phyloP scores from a whole-genome alignment of 139 green algal species.

The Tetraselmis striata region DNA sequence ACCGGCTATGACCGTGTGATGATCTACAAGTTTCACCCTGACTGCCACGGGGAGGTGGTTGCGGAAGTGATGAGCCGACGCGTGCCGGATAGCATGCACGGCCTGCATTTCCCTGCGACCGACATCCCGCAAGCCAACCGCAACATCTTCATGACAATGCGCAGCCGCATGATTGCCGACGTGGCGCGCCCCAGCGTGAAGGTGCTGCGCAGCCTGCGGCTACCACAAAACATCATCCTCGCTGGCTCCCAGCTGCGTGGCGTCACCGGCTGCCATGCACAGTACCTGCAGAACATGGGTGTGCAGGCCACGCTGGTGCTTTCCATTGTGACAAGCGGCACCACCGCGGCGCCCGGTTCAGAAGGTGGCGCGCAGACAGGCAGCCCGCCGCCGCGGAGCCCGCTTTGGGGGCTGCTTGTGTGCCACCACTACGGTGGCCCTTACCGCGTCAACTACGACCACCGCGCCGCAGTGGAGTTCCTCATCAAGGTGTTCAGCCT shows the following conservation, averaged over 20 bases:
- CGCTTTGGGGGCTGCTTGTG: constrained; percentile 2
- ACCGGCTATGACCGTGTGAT: constrained; percentile 38
- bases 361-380: too few species aligned
- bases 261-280: constrained; percentile 26
- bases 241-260: neutral
- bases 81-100: constrained; percentile 25
- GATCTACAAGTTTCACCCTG: constrained; percentile 38
- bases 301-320: constrained; percentile 31
- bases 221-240: neutral
- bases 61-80: constrained; percentile 20
- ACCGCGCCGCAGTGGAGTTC: neutral
- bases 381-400: neutral
- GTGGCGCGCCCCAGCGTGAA: neutral
- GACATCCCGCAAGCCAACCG: constrained; percentile 27
- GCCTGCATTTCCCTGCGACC: constrained; percentile 39
- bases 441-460: neutral
- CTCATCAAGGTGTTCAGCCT: neutral
- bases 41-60: constrained; percentile 36
- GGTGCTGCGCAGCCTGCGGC: neutral
- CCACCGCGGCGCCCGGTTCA: too few species aligned
- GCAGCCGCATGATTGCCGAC: constrained; percentile 18
- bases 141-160: neutral
- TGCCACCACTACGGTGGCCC: neutral
- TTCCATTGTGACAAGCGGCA: constrained; percentile 16
- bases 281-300: constrained; percentile 42